These are phyloP conservation scores for Litchi chinensis DNA, from an alignment of 345 rosid species.

Conservation along the genomic window DNA sequence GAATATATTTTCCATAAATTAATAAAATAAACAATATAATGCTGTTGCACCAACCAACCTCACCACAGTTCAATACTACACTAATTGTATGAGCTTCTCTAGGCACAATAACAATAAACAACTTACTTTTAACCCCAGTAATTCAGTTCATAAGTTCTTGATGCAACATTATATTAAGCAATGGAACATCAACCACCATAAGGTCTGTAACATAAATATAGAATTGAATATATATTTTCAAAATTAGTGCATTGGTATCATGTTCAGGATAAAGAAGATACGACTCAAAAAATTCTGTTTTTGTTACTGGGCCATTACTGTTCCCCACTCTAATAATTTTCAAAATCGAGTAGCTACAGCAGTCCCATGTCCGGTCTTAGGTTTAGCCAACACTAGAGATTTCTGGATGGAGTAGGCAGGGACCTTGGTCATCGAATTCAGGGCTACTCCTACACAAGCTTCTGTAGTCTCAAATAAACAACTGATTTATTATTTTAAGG, in stretches of 20 bases:
- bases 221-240: background rate
- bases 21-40: background rate
- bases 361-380: background rate
- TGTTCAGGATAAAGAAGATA: background rate
- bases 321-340: too few species aligned
- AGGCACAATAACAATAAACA: background rate
- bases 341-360: background rate
- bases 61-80: background rate
- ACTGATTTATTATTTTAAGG: background rate
- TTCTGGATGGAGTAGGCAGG: background rate
- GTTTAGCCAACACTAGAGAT: background rate
- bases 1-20: background rate
- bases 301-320: too few species aligned
- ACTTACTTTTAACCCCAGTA: background rate
- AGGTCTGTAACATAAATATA: too few species aligned
- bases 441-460: background rate
- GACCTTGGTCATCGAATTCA: background rate
- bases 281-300: background rate
- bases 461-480: slow-evolving; percentile 10
- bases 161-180: background rate
- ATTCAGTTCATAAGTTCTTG: background rate
- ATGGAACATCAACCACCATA: background rate
- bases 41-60: background rate
- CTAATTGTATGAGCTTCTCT: background rate
- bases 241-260: background rate